Conservation (phyloP, 202 grass and related monocot genomes). For the Carex arenaria region DNA sequence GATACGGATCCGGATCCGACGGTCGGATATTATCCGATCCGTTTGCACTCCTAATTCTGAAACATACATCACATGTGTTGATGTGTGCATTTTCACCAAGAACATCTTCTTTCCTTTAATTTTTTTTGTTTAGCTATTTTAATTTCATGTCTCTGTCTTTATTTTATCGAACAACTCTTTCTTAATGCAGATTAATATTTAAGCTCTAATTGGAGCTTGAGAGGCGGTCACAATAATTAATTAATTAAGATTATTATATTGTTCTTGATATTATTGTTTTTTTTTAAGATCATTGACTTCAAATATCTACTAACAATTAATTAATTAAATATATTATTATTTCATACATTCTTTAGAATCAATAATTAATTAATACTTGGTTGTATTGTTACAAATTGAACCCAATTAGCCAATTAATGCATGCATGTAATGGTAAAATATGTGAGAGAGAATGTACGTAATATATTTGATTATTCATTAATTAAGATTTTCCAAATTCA, state of each 20-base stretch:
- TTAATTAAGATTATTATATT: background rate
- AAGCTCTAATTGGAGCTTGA: too few species aligned
- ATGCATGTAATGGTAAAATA: background rate
- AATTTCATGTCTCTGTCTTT: too few species aligned
- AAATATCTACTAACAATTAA: too few species aligned
- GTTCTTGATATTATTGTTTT: background rate
- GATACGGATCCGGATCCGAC: too few species aligned
- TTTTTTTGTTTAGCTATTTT: too few species aligned
- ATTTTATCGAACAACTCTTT: too few species aligned
- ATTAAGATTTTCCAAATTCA: background rate
- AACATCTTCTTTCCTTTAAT: too few species aligned
- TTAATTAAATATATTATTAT: background rate
- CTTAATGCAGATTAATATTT: too few species aligned
- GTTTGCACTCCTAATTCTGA: too few species aligned
- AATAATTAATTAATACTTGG: background rate
- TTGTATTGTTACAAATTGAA: background rate
- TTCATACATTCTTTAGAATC: background rate
- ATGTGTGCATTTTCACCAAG: background rate
- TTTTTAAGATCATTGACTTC: too few species aligned
- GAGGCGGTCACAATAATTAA: too few species aligned
- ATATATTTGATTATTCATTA: background rate
- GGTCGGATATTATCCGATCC: too few species aligned
- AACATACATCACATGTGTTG: background rate
- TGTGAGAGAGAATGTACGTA: background rate
- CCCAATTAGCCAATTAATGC: background rate